These are phyloP conservation scores for Xylogone sp. DNA, from an alignment of 2,329 filamentous ascomycete species.

Conservation along the genomic window DNA sequence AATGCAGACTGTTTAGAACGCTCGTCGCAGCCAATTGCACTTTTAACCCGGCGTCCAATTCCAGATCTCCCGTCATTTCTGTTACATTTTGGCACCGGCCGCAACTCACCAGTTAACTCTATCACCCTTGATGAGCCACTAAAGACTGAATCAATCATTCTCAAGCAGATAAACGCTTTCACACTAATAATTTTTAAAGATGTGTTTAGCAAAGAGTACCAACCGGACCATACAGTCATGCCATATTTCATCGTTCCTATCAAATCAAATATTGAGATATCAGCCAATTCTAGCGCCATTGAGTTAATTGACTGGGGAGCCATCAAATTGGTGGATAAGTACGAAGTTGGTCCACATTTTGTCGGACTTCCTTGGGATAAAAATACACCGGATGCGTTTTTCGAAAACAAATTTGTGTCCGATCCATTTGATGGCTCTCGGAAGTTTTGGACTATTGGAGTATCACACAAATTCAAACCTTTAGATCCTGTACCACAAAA, in stretches of 20 bases:
- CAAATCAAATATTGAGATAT: conserved; percentile 6
- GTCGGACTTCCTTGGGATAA: conserved; percentile 33
- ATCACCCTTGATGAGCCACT: conserved; percentile 41
- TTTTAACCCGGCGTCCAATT: conserved; percentile 66
- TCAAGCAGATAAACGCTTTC: conserved; percentile 63
- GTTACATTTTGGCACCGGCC: conserved; percentile 66
- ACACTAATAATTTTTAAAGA: conserved; percentile 76
- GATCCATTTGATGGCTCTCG: conserved; percentile 61
- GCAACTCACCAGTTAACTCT: conserved; percentile 54
- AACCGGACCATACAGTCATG: conserved; percentile 57
- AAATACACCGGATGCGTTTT: conserved; percentile 43
- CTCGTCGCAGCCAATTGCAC: conserved; percentile 58
- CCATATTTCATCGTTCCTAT: conserved; percentile 81
- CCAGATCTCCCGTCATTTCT: conserved; percentile 65
- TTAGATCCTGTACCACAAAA: conserved; percentile 61
- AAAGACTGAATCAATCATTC: conserved; percentile 33
- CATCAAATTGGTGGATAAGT: conserved; percentile 38
- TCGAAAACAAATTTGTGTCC: conserved; percentile 47
- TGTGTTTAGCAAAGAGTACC: conserved; percentile 85
- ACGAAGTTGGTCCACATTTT: neutral
- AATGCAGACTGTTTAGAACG: conserved; percentile 53
- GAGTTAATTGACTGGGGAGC: conserved; percentile 58
- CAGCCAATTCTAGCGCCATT: conserved; percentile 8
- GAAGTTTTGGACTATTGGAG: conserved; percentile 52
- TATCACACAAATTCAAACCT: conserved; percentile 56